Evolutionary conservation across 495 filamentous ascomycete species (phyloP), one percentile per base, ranked within the genome.

Genomic region (Neurospora sp.): DNA sequence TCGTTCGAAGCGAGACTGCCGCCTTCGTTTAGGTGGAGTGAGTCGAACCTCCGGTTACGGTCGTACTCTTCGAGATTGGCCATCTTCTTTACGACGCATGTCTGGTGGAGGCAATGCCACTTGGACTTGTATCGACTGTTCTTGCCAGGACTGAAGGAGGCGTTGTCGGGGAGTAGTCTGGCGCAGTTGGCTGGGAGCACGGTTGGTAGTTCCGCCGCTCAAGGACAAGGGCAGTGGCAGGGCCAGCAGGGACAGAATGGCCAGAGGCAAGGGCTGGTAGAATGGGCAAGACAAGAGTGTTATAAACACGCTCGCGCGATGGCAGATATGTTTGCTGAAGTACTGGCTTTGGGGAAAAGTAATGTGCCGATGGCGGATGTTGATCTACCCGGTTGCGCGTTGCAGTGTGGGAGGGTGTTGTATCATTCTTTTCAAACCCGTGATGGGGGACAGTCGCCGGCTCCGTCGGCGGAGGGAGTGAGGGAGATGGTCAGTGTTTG

Each of bases 51-150:
- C 18, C 83, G 83, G 9, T 76, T 87, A 27, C 83, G 84, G n/a
- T 81, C 81, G 7, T 87, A 86, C 74, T 86, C 85, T 0, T 77
- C 83, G 20, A 75, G 84, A 0, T 73, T 85, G 8, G 82, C 83
- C 40, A 82, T 86, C 53, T 86, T 84, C 68, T 76, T 87, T 73
- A 86, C 85, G 83, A 85, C 85, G 16, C 85, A 87, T 69, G 79
- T 86, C 4, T 83, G 80, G 82, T 86, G 85, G 84, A 73, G 83
- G 38, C 85, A 86, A 69, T 87, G 85, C 69, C 79, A 86, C 53
- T 82, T 85, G 41, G 85, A 87, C 73, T 78, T 87, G 4, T 86
- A 83, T 73, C 82, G 85, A 12, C 76, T 86, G 16, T 83, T 83
- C 38, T 74, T 86, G n/a, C 75, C 77, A 0, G 83, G 83, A 2